A percentile compares a stretch with the other conserved stretches of the same genome.
phyloP scores from a whole-genome alignment of 371 early-diverging fungal genomes.

The Mucor piriformis region DNA sequence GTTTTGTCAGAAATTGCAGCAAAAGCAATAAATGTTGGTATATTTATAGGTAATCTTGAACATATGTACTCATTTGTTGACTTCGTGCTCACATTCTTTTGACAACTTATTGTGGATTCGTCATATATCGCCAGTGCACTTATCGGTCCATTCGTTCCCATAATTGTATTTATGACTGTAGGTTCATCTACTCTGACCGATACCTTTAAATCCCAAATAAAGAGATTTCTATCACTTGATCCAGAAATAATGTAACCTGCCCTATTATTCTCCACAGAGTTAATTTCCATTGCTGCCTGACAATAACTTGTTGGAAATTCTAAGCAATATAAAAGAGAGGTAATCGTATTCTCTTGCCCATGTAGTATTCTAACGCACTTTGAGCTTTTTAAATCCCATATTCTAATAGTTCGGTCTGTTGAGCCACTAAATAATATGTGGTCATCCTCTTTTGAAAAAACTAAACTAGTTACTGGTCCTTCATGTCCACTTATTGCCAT shows the following conservation, averaged over 20 bases:
- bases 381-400: conserved; percentile 67
- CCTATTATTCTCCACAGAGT: conserved; percentile 1
- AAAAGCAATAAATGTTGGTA: conserved; percentile 21
- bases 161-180: conserved; percentile 15
- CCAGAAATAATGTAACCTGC: conserved; percentile 25
- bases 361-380: conserved; percentile 40
- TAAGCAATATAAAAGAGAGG: conserved; percentile 1
- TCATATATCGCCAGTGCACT: conserved; percentile 22
- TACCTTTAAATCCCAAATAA: conserved; percentile 26
- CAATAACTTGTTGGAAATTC: neutral
- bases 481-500: conserved; percentile 8
- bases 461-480: conserved; percentile 22
- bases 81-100: neutral
- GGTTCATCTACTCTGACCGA: conserved; percentile 7
- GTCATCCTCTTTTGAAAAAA: conserved; percentile 2
- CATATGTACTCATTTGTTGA: conserved; percentile 5
- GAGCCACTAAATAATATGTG: conserved; percentile 64
- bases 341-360: conserved; percentile 30
- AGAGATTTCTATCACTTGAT: conserved; percentile 27
- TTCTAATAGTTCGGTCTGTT: conserved; percentile 75
- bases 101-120: neutral
- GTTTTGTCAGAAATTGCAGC: conserved; percentile 12
- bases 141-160: conserved; percentile 25
- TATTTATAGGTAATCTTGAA: conserved; percentile 15
- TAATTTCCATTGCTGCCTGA: conserved; percentile 3